These are phyloP conservation scores for Conticribra guillardii DNA, from an alignment of 108 stramenopile genomes.

Conservation along the genomic window DNA sequence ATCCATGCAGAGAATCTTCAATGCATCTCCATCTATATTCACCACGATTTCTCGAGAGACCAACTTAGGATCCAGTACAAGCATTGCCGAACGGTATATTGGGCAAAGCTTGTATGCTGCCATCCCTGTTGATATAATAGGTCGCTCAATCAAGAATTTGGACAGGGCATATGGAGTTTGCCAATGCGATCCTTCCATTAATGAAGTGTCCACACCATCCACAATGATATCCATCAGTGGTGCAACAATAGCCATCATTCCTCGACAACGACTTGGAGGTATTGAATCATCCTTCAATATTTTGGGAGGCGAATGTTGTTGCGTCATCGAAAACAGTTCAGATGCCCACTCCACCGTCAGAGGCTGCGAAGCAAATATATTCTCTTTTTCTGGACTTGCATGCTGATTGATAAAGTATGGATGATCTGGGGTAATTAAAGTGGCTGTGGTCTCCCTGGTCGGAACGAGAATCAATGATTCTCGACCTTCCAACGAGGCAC, in stretches of 20 bases:
- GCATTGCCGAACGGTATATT: conserved; percentile 41
- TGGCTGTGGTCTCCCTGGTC: conserved; percentile 34
- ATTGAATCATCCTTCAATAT: conserved; percentile 4
- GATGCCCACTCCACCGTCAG: conserved; percentile 26
- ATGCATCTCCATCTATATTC: conserved; percentile 34
- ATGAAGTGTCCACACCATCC: conserved; percentile 31
- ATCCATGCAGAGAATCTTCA: conserved; percentile 45
- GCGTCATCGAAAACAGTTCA: conserved; percentile 33
- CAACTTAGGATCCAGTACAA: conserved; percentile 28
- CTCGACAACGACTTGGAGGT: conserved; percentile 4
- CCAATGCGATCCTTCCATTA: conserved; percentile 44
- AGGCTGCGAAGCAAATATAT: conserved; percentile 28
- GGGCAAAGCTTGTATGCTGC: conserved; percentile 21
- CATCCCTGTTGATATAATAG: conserved; percentile 31
- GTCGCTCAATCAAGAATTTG: conserved; percentile 35
- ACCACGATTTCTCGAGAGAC: conserved; percentile 32
- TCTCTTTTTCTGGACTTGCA: neutral
- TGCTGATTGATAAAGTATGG: conserved; percentile 27
- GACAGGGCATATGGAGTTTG: conserved; percentile 27
- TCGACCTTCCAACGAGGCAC: conserved; percentile 13
- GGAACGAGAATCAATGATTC: conserved; percentile 39
- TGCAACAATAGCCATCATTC: conserved; percentile 40
- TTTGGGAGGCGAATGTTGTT: conserved; percentile 18
- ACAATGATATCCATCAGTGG: conserved; percentile 42
- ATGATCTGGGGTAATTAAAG: conserved; percentile 35